Evolutionary conservation across 441 rosid species (phyloP), one percentile per base, ranked within the genome.

Genomic region (Populus trichocarpa): DNA sequence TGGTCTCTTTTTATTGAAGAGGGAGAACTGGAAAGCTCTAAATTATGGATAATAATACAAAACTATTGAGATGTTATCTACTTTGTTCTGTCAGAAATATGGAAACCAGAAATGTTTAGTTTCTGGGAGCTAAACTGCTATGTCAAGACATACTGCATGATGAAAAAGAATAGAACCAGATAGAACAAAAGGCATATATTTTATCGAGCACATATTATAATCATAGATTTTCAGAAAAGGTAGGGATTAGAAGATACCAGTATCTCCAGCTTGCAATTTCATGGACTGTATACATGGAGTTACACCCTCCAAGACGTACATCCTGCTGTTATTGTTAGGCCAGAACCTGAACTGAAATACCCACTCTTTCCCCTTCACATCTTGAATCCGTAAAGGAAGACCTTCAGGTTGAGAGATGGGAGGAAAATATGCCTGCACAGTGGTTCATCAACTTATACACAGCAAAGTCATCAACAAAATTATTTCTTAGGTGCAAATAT

Each of bases 311-410:
- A 96, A 91, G 74, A 96, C 99, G 81, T 94, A 96, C 98, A 96
- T 96, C 86, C 99, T 92, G 87, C 99, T 96, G 77, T 96, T 96
- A 88, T 96, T 96, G 83, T 96, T 96, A 73, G 99, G 99, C 99
- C 99, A 96, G 88, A 93, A 96, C 82, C 99, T 92, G 86, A 96
- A 96, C 88, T 96, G 99, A 73, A 96, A 96, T 7, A 90, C 89
- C 99, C 99, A 96, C 78, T 96, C 99, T 83, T 89, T 94, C 69
- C 98, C 99, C 80, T 84, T 94, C 50, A 92, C 88, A 79, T 96
- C 98, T 86, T 89, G 98, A 84, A 96, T 88, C 88, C 84, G 88
- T 76, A 94, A 74, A 75, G 98, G 98, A 83, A 93, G 84, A 67
- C 99, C 98, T 87, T 94, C 99, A 1, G 98, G 93, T 85, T 94